Conservation (phyloP, 768 basidiomycete genomes). For the Boletus vinaceobasis region DNA sequence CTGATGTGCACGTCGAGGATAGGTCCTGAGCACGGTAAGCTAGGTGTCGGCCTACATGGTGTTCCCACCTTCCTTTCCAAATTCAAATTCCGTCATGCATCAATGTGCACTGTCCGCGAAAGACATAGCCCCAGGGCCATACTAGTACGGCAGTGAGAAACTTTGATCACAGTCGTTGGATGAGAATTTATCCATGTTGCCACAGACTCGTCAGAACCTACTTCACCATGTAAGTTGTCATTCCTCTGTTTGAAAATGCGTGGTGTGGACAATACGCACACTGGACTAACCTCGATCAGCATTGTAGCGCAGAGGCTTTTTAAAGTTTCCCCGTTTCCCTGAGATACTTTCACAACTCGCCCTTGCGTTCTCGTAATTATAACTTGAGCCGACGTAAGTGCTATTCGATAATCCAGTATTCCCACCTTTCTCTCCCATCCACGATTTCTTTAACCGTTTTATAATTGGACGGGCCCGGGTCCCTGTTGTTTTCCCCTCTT, state of each 20-base stretch:
- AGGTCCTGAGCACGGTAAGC: not conserved
- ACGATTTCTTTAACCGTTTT: constrained; percentile 4
- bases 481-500: not conserved
- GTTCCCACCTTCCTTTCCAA: not conserved
- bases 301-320: not conserved
- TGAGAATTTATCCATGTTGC: not conserved
- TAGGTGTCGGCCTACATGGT: not conserved
- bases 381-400: constrained; percentile 2
- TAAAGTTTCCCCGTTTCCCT: not conserved
- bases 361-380: constrained; percentile 4
- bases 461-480: constrained; percentile 9
- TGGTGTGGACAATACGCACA: not conserved
- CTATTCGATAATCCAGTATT: not conserved
- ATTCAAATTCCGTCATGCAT: not conserved
- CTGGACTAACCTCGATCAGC: too few relatives aligned
- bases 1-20: not conserved
- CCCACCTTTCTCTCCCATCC: not conserved
- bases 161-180: not conserved
- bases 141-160: not conserved
- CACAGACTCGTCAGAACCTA: not conserved
- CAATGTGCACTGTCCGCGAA: not conserved
- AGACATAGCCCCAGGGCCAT: not conserved
- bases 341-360: not conserved
- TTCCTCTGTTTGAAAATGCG: not conserved
- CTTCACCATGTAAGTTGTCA: not conserved